A percentile compares a stretch with the other conserved stretches of the same genome.
Conservation (phyloP, 345 rosid genomes). For the Citrus sp. region DNA sequence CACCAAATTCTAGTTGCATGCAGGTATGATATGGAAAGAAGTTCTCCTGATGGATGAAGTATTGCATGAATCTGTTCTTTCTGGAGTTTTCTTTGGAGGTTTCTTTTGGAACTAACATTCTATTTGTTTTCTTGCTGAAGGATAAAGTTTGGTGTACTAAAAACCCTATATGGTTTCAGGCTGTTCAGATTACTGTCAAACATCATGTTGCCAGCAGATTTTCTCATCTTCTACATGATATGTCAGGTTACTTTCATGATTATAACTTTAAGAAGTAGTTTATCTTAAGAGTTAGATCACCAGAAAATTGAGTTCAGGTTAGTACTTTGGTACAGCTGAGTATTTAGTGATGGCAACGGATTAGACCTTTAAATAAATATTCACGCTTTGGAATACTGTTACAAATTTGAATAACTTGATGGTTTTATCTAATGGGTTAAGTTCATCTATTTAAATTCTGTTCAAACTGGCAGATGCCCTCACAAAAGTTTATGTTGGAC, state of each 20-base stretch:
- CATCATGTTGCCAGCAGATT: constrained; percentile 59
- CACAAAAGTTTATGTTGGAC: constrained; percentile 38
- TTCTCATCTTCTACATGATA: constrained; percentile 69
- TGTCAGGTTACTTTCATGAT: constrained; percentile 59
- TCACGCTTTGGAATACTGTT: not conserved
- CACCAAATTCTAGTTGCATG: constrained; percentile 21
- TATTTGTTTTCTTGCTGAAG: not conserved
- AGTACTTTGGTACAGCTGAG: not conserved
- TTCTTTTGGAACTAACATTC: constrained; percentile 12
- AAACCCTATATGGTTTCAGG: constrained; percentile 57
- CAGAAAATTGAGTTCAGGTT: not conserved
- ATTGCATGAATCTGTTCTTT: constrained; percentile 67
- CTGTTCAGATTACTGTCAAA: constrained; percentile 63
- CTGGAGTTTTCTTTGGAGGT: constrained; percentile 78
- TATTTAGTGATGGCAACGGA: not conserved
- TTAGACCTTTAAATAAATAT: not conserved
- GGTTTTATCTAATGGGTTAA: not conserved
- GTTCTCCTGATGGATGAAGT: constrained; percentile 84
- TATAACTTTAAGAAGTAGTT: not conserved
- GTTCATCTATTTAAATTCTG: constrained; percentile 4
- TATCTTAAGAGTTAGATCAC: not conserved
- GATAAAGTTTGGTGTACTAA: constrained; percentile 17
- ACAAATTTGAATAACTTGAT: not conserved
- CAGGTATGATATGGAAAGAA: constrained; percentile 86
- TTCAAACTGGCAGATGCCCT: constrained; percentile 56